These are phyloP conservation scores for Apiospora phragmitis DNA, from an alignment of 2,329 filamentous ascomycete genomes.

Conservation along the genomic window DNA sequence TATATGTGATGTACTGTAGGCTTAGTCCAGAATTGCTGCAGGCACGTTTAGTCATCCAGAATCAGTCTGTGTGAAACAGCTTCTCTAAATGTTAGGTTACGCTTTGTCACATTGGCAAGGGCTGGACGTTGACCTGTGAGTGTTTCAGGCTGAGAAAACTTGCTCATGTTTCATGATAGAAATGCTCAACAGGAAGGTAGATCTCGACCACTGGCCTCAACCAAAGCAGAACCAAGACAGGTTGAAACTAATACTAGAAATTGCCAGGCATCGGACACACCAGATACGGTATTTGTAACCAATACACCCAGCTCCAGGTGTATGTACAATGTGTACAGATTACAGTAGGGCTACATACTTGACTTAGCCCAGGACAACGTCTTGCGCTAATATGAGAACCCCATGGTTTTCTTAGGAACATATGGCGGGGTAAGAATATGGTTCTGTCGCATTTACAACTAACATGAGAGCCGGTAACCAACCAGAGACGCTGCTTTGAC, in stretches of 20 bases:
- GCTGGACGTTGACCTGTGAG: neutral
- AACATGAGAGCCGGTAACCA: neutral
- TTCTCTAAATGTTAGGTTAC: neutral
- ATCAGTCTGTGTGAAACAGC: neutral
- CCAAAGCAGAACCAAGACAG: neutral
- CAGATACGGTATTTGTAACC: neutral
- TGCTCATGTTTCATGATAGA: constrained; percentile 9
- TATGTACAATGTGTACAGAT: neutral
- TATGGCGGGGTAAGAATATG: neutral
- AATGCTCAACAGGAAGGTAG: neutral
- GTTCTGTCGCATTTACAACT: neutral
- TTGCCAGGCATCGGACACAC: neutral
- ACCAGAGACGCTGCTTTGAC: neutral
- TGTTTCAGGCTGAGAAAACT: constrained; percentile 7
- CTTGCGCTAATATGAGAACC: neutral
- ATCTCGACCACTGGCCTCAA: neutral
- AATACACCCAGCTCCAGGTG: too few relatives aligned
- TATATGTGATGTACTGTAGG: neutral
- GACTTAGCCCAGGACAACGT: too few relatives aligned
- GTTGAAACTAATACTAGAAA: neutral
- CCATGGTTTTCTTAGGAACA: neutral
- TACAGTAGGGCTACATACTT: neutral
- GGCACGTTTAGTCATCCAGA: neutral
- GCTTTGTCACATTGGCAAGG: neutral
- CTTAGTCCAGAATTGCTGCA: neutral